These are phyloP conservation scores for Penicillium cosmopolitanum DNA, from an alignment of 495 filamentous ascomycete genomes.

Conservation along the genomic window DNA sequence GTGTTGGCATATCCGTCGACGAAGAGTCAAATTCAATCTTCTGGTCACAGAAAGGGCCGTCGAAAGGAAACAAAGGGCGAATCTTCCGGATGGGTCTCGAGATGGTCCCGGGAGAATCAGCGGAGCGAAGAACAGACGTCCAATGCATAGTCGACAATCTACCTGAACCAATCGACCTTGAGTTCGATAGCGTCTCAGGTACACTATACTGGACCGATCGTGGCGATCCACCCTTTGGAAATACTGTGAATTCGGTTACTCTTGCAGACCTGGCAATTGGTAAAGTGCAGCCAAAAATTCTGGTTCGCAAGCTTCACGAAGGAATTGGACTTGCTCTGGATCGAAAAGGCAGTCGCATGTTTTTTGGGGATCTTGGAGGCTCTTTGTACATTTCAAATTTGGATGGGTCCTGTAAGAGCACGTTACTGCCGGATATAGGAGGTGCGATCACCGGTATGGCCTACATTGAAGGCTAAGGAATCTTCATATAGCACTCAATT, in stretches of 20 bases:
- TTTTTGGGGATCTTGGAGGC: slow-evolving; percentile 21
- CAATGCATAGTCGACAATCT: slow-evolving; percentile 10
- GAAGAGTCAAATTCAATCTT: slow-evolving; percentile 1
- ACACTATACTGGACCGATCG: slow-evolving; percentile 22
- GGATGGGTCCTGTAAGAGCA: slow-evolving; percentile 21
- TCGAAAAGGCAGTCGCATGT: slow-evolving; percentile 12
- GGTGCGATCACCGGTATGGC: slow-evolving; percentile 15
- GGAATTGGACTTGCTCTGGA: slow-evolving; percentile 16
- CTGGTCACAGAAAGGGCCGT: slow-evolving; percentile 11
- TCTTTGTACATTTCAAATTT: slow-evolving; percentile 16
- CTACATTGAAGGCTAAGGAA: slow-evolving; percentile 12
- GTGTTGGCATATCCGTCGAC: slow-evolving; percentile 15
- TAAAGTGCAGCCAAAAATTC: slow-evolving; percentile 2
- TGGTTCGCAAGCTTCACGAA: slow-evolving; percentile 14
- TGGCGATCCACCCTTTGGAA: slow-evolving; percentile 15
- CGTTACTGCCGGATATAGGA: slow-evolving; percentile 14
- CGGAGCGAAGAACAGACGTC: slow-evolving; percentile 6
- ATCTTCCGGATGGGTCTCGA: slow-evolving; percentile 8
- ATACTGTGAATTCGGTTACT: slow-evolving; percentile 12
- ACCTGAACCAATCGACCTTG: slow-evolving; percentile 20
- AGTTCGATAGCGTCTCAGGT: slow-evolving; percentile 5
- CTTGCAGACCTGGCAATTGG: background rate
- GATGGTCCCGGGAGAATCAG: background rate
- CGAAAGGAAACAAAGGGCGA: slow-evolving; percentile 5
- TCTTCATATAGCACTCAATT: background rate